A percentile compares a stretch with the other conserved stretches of the same genome.
Evolutionary conservation across 2,329 filamentous ascomycete genomes (phyloP).

Genomic region (Epichloe festucae): DNA sequence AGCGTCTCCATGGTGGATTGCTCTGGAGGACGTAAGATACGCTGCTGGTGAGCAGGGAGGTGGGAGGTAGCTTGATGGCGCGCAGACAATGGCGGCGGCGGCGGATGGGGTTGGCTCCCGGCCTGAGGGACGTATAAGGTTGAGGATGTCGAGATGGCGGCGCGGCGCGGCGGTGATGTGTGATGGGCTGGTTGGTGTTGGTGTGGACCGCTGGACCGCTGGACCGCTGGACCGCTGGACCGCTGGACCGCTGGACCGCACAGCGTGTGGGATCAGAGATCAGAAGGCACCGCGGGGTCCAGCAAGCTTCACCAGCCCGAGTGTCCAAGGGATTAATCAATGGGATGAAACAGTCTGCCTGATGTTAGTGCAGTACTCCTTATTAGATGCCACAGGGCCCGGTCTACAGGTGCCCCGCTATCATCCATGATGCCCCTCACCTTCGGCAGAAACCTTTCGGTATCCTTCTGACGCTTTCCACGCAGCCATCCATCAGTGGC

Average conservation of each 20-base stretch:
- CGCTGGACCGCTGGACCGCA: neutral
- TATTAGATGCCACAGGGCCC: accelerated
- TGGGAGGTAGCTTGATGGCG: neutral
- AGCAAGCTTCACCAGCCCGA: neutral
- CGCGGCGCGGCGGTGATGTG: too few species aligned
- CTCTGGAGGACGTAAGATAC: too few species aligned
- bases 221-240: too few species aligned
- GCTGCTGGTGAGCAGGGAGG: slow-evolving; percentile 2
- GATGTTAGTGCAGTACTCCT: too few species aligned
- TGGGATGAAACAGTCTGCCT: too few species aligned
- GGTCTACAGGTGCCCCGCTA: too few species aligned
- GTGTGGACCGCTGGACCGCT: too few species aligned
- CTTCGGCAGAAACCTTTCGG: slow-evolving; percentile 3
- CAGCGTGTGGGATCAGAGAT: neutral
- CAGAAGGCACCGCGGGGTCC: neutral
- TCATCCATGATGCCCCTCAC: neutral
- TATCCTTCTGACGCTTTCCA: slow-evolving; percentile 8
- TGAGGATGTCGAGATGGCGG: neutral
- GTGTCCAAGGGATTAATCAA: too few species aligned
- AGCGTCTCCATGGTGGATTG: slow-evolving; percentile 64
- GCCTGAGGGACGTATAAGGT: neutral
- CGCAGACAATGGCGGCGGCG: neutral
- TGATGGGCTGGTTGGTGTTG: too few species aligned
- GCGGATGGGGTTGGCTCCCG: neutral
- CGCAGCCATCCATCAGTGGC: neutral